These are phyloP conservation scores for Saitozyma podzolica DNA, from an alignment of 768 basidiomycete species.

Conservation along the genomic window DNA sequence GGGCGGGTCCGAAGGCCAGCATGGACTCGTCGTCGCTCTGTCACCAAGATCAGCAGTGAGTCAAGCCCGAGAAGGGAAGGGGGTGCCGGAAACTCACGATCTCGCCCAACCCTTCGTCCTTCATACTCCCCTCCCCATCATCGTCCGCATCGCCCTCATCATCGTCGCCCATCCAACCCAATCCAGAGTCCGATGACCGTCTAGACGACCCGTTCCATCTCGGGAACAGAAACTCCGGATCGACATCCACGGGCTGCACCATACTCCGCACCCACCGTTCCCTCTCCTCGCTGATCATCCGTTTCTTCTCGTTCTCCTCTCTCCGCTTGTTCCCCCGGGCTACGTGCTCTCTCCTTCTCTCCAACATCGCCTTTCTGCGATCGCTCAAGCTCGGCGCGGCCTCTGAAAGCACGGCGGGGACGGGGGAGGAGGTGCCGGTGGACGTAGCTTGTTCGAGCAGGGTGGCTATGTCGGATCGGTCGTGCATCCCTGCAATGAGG, in stretches of 20 bases:
- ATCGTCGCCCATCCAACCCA: conserved; percentile 37
- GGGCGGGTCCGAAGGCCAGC: conserved; percentile 86
- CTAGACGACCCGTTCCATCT: conserved; percentile 40
- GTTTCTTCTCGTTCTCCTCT: conserved; percentile 23
- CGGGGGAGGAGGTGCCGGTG: conserved; percentile 22
- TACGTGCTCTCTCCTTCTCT: conserved; percentile 59
- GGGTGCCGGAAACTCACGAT: neutral
- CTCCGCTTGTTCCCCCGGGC: conserved; percentile 5
- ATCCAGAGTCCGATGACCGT: conserved; percentile 13
- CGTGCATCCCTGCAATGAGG: conserved; percentile 77
- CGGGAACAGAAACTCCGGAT: conserved; percentile 32
- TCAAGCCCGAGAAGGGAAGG: neutral
- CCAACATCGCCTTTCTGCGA: conserved; percentile 62
- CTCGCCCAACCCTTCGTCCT: neutral
- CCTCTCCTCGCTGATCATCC: conserved; percentile 17
- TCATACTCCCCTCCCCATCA: conserved; percentile 57
- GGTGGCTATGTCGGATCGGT: conserved; percentile 80
- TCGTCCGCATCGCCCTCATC: conserved; percentile 57
- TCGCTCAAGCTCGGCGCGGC: conserved; percentile 17
- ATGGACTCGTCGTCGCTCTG: conserved; percentile 55
- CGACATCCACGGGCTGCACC: conserved; percentile 35
- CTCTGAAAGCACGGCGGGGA: conserved; percentile 9
- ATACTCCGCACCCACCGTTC: conserved; percentile 37
- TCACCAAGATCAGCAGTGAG: neutral
- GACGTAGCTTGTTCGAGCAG: conserved; percentile 72